phyloP scores from a whole-genome alignment of 2,329 filamentous ascomycete species.

The Trichoderma arundinaceum region DNA sequence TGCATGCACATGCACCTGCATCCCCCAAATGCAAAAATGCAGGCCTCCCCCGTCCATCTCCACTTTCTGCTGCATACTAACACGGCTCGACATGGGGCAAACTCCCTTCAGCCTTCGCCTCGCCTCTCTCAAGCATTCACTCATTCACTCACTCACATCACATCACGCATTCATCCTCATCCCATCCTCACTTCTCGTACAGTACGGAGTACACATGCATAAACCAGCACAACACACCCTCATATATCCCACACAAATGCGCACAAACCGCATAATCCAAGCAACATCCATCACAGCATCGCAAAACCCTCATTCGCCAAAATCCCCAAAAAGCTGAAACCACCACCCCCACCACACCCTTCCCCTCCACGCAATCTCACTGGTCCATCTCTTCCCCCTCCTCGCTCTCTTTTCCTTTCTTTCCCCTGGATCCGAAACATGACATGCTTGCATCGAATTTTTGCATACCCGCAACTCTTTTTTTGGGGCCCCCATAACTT shows the following conservation, averaged over 20 bases:
- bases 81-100: too few species aligned
- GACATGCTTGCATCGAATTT: background rate
- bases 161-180: background rate
- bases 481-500: background rate
- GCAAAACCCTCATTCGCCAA: background rate
- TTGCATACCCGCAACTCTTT: background rate
- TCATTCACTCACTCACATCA: background rate
- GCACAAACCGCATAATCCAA: background rate
- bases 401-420: background rate
- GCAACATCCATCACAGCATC: background rate
- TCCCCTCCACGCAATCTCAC: slow-evolving; percentile 24
- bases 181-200: too few species aligned
- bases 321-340: slow-evolving; percentile 10
- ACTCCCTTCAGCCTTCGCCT: background rate
- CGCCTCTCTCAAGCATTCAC: background rate
- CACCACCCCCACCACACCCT: background rate
- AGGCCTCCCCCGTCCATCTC: background rate
- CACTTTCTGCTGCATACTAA: background rate
- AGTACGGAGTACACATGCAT: background rate
- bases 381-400: background rate
- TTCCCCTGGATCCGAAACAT: slow-evolving; percentile 26
- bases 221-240: background rate
- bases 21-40: background rate
- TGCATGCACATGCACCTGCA: background rate
- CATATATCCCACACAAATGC: background rate